phyloP scores from a whole-genome alignment of 2,329 filamentous ascomycete genomes.

The Parastagonospora nodorum region DNA sequence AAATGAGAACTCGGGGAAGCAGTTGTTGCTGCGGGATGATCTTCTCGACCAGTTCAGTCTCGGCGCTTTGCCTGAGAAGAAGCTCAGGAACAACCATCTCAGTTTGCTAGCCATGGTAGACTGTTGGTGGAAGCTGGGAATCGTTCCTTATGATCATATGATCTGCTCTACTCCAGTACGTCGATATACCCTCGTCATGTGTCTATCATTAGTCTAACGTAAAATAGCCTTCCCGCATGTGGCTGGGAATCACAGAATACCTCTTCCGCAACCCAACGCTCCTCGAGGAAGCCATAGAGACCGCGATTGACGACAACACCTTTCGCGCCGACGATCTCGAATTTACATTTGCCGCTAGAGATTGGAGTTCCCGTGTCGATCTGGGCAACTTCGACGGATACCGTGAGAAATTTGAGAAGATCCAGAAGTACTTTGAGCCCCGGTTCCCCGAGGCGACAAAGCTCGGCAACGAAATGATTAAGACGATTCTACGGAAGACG shows the following conservation, averaged over 20 bases:
- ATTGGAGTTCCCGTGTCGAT: slow-evolving; percentile 92
- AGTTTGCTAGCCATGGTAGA: slow-evolving; percentile 95
- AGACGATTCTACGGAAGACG: slow-evolving; percentile 86
- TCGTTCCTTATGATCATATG: slow-evolving; percentile 99
- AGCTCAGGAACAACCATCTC: slow-evolving; percentile 89
- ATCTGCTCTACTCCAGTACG: slow-evolving; percentile 90
- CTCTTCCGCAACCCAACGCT: slow-evolving; percentile 83
- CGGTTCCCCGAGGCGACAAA: slow-evolving; percentile 85
- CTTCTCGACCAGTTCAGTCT: slow-evolving; percentile 89
- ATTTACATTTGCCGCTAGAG: slow-evolving; percentile 94
- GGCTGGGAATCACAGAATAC: slow-evolving; percentile 96
- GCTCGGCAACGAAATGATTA: slow-evolving; percentile 96
- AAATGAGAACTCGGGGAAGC: slow-evolving; percentile 63
- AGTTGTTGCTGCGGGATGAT: slow-evolving; percentile 76
- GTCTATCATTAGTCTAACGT: not conserved
- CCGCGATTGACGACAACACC: slow-evolving; percentile 84
- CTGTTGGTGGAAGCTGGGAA: slow-evolving; percentile 93
- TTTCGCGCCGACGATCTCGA: slow-evolving; percentile 96
- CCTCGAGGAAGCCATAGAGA: slow-evolving; percentile 82
- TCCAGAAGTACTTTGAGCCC: slow-evolving; percentile 89
- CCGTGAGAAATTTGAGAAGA: slow-evolving; percentile 85
- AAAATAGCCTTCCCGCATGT: slow-evolving; percentile 80
- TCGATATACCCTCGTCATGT: not conserved
- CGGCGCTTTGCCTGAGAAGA: slow-evolving; percentile 68
- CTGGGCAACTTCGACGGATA: slow-evolving; percentile 94